phyloP scores from a whole-genome alignment of 1,139 yeast species.

The Wickerhamomyces sp. region DNA sequence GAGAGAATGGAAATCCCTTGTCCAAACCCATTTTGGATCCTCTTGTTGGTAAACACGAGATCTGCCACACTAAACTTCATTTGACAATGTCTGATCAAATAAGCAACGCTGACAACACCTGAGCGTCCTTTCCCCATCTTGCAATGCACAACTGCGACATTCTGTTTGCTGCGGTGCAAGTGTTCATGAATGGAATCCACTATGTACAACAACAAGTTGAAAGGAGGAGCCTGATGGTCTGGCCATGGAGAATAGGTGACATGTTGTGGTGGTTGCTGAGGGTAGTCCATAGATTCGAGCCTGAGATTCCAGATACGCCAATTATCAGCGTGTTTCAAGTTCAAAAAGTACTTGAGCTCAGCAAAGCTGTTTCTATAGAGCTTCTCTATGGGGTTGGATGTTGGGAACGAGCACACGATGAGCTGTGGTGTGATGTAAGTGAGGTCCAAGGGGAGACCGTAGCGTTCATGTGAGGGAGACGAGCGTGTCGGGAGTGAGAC shows the following conservation, averaged over 20 bases:
- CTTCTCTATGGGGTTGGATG: conserved; percentile 36
- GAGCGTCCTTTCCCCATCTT: conserved; percentile 91
- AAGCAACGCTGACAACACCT: conserved; percentile 72
- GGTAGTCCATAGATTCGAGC: conserved; percentile 52
- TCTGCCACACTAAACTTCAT: conserved; percentile 42
- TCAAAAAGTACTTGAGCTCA: conserved; percentile 48
- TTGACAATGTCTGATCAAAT: conserved; percentile 45
- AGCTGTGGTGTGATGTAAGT: conserved; percentile 58
- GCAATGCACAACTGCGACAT: conserved; percentile 77
- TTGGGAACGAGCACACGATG: conserved; percentile 74
- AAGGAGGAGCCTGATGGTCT: conserved; percentile 78
- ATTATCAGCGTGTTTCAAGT: conserved; percentile 39
- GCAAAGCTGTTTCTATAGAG: conserved; percentile 51
- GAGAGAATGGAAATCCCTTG: conserved; percentile 69
- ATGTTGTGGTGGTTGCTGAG: conserved; percentile 26
- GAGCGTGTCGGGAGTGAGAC: conserved; percentile 8
- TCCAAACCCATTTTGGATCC: conserved; percentile 58
- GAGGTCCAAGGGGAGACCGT: conserved; percentile 44
- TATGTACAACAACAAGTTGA: conserved; percentile 40
- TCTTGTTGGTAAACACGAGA: conserved; percentile 42
- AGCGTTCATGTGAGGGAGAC: conserved; percentile 13
- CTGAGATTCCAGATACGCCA: conserved; percentile 80
- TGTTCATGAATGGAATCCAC: conserved; percentile 43
- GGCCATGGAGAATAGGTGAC: conserved; percentile 35
- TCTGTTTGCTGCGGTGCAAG: conserved; percentile 28